Evolutionary conservation across 306 rosid species (phyloP), one percentile per base, ranked within the genome.

Genomic region (Quillaja saponaria): DNA sequence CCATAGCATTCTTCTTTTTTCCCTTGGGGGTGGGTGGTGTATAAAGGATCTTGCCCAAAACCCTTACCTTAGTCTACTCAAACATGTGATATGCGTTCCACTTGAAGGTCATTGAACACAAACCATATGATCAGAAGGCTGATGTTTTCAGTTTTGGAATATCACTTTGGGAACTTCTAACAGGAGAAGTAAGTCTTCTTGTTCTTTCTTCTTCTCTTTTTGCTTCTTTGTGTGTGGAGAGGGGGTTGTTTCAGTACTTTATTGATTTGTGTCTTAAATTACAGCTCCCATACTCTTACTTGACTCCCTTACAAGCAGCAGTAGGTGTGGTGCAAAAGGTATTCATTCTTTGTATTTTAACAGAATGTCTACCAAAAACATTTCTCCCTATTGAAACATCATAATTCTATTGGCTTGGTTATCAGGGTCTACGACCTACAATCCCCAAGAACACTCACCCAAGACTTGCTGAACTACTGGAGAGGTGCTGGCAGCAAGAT

Each of bases 321-420:
- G 99, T 94, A 19, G 99, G 97, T 42, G 99, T 94, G 70, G 99
- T 94, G 82, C 99, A 94, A 75, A 89, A 89, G 95, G 99, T 89
- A 72, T 51, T 69, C 33, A 28, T 59, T 55, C 70, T 44, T n/a
- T 58, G 61, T 51, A 63, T 71, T 55, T 34, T 42, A n/a, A 40
- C 34, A 3, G 50, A 34, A 34, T 13, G 35, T 64, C 63, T 55
- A 15, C 25, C 14, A 14, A 17, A 39, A 38, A 15, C 11, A 15
- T 25, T 39, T 34, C 63, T 49, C 57, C 57, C 48, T 66, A 10
- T 54, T n/a, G 45, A 48, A 12, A 13, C 41, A 34, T 55, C 47
- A 34, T 63, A 45, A 60, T 38, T 67, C 34, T 40, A 34, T 46
- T 67, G 69, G 39, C 56, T 14, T 70, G 81, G 51, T 49, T 79